Evolutionary conservation across 1,284 basidiomycete genomes (phyloP), one percentile per base, ranked within the genome.

Genomic region (Dichomitus squalens): DNA sequence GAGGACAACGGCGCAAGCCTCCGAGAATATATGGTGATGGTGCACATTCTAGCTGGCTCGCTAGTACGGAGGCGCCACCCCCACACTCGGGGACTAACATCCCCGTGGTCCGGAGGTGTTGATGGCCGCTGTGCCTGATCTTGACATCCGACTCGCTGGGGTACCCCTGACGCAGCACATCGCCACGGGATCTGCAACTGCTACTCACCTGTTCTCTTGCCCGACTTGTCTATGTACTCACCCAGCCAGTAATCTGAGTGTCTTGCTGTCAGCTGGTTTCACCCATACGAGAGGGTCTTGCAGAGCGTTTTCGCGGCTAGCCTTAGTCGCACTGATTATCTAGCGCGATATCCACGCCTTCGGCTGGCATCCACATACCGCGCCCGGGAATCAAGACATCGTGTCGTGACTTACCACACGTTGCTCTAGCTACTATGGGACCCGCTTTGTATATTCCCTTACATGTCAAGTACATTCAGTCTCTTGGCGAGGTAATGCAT

Each of bases 391-490:
- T 27, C 25, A 43, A 25, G 21, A 43, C 41, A 21, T 21, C 23
- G 14, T 2, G 7, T 43, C 25, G 25, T 43, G 41, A 27, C 41
- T n/a, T n/a, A n/a, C 25, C n/a, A 18, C 12, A 18, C 25, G 35
- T 27, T 29, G 25, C 41, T 47, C 31, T 47, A 20, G 44, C n/a
- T 31, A n/a, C 4, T 20, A 63, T 63, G 61, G 36, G 38, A 16
- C 49, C 48, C 0, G 41, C 58, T 14, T 38, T 70, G 16, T 44
- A 64, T 31, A 61, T 70, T 6, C 68, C 70, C 3, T 55, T 69
- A 5, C 71, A 73, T 63, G 70, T 72, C 41, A 68, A 69, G 47
- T 73, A 73, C 57, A 71, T 73, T 21, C 66, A 73, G 51, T 64
- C 69, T 34, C 62, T 73, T 20, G 71, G 71, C 20, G 65, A 72